Percentiles rank a stretch among this genome's conserved stretches.
Evolutionary conservation across 169 alveolate genomes (phyloP).

Genomic region (Theileria equi): DNA sequence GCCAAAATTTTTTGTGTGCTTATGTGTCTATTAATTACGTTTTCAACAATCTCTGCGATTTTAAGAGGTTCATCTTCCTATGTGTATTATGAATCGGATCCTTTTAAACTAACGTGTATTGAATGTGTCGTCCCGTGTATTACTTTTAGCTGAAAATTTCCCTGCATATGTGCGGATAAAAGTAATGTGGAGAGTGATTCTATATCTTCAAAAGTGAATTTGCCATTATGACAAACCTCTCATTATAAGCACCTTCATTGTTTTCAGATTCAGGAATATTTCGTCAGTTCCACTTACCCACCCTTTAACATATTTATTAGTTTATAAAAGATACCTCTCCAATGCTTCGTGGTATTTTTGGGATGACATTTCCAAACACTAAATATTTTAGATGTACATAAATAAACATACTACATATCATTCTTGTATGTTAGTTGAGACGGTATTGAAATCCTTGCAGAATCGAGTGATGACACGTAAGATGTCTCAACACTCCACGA

Average conservation of each 20-base stretch:
- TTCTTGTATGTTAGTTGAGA: background rate
- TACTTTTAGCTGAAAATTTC: conserved; percentile 1
- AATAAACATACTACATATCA: background rate
- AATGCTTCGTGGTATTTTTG: background rate
- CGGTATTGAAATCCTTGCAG: background rate
- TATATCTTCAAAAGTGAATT: background rate
- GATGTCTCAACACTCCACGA: background rate
- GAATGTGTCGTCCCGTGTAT: background rate
- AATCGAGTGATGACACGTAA: background rate
- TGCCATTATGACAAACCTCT: background rate
- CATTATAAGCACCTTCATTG: background rate
- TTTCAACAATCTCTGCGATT: background rate
- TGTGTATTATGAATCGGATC: background rate
- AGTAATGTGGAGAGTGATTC: background rate
- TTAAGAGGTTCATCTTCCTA: conserved; percentile 1
- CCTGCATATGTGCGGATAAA: conserved; percentile 8
- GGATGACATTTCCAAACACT: background rate
- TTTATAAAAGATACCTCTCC: background rate
- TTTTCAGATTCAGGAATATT: background rate
- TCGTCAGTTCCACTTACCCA: background rate
- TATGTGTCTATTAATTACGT: background rate
- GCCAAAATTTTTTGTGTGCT: background rate
- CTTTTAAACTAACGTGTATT: background rate
- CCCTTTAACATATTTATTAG: background rate
- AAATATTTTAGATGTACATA: background rate